Conservation (phyloP, 164 flowering plant genomes). For the Vitis vinifera region DNA sequence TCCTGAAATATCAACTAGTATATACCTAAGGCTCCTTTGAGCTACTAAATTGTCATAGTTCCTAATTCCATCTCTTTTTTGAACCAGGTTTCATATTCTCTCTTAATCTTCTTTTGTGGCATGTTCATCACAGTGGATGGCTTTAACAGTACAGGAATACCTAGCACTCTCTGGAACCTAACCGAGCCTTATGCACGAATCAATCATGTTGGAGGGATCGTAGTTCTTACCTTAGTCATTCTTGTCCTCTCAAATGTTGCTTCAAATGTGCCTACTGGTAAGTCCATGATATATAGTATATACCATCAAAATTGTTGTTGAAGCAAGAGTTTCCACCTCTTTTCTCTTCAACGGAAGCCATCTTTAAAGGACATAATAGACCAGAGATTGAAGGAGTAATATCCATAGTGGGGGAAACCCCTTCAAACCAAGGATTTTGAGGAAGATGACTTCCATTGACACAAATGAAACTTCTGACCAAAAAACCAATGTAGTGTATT, state of each 20-base stretch:
- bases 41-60: no score
- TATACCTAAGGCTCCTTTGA: neutral
- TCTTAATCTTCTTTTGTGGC: constrained; percentile 66
- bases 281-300: neutral
- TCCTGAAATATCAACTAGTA: neutral
- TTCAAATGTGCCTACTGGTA: constrained; percentile 76
- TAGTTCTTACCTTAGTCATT: constrained; percentile 46
- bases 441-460: no score
- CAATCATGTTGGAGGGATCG: constrained; percentile 41
- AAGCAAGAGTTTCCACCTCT: no score
- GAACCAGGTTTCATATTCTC: constrained; percentile 52
- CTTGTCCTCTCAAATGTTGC: constrained; percentile 67
- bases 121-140: constrained; percentile 77
- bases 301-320: no score
- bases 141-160: constrained; percentile 65
- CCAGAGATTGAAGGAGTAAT: no score
- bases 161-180: constrained; percentile 51
- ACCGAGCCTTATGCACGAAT: constrained; percentile 60
- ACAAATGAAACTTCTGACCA: no score
- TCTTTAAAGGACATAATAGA: no score
- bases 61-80: no score
- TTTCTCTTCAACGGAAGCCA: no score
- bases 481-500: no score
- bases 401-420: no score
- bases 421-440: no score